These are phyloP conservation scores for Bipolaris sorokiniana DNA, from an alignment of 2,329 filamentous ascomycete species.

Conservation along the genomic window DNA sequence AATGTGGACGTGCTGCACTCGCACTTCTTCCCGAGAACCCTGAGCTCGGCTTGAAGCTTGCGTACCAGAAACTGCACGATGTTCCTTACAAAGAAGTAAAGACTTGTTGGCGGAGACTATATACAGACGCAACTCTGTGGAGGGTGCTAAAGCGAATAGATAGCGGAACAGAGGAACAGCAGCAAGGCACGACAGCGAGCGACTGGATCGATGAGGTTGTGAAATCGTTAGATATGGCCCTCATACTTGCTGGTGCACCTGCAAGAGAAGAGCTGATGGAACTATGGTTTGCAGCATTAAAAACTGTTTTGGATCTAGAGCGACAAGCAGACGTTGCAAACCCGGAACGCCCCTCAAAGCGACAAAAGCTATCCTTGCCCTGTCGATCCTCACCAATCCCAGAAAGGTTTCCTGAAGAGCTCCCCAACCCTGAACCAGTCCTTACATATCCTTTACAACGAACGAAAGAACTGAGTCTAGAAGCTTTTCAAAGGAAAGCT, in stretches of 20 bases:
- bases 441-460: conserved; percentile 34
- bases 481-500: conserved; percentile 39
- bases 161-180: not conserved
- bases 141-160: conserved; percentile 55
- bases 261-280: conserved; percentile 45
- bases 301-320: conserved; percentile 15
- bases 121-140: conserved; percentile 72
- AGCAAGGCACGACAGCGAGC: conserved; percentile 23
- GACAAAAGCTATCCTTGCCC: conserved; percentile 18
- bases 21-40: conserved; percentile 46
- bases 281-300: conserved; percentile 60
- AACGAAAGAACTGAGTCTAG: conserved; percentile 24
- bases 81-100: conserved; percentile 72
- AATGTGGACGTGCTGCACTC: conserved; percentile 52
- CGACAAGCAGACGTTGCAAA: not conserved
- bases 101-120: conserved; percentile 71
- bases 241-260: conserved; percentile 69
- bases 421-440: conserved; percentile 9
- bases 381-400: conserved; percentile 5
- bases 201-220: conserved; percentile 65
- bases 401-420: conserved; percentile 23
- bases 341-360: conserved; percentile 24
- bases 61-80: conserved; percentile 71
- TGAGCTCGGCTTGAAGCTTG: conserved; percentile 63
- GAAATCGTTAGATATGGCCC: conserved; percentile 71